phyloP scores from a whole-genome alignment of 2,329 filamentous ascomycete species.

The Polytolypa hystricis region DNA sequence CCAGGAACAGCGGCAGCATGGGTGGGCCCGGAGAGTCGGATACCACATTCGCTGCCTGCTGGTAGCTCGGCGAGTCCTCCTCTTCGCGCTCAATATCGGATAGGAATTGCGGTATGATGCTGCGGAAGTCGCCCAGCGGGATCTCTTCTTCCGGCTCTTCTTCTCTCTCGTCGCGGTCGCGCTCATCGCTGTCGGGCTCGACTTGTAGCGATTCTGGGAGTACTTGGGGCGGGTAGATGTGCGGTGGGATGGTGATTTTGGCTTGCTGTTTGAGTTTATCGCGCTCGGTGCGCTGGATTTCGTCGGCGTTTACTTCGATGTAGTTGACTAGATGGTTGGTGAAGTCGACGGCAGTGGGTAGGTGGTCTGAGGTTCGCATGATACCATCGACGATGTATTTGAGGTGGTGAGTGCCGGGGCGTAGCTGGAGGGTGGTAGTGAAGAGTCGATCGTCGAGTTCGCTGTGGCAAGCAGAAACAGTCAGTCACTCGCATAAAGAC shows the following conservation, averaged over 20 bases:
- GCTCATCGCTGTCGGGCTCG: conserved; percentile 12
- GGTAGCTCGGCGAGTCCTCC: conserved; percentile 62
- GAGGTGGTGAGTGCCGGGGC: conserved; percentile 89
- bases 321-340: conserved; percentile 98
- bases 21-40: conserved; percentile 75
- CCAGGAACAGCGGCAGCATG: conserved; percentile 76
- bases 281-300: conserved; percentile 36
- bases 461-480: conserved; percentile 10
- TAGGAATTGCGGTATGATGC: conserved; percentile 71
- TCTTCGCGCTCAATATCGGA: conserved; percentile 70
- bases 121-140: conserved; percentile 52
- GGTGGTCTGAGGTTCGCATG: conserved; percentile 75
- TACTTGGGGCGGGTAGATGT: conserved; percentile 35
- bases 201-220: conserved; percentile 25
- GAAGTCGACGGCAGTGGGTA: conserved; percentile 94
- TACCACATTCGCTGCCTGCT: conserved; percentile 62
- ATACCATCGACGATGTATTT: conserved; percentile 92
- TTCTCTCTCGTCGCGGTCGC: conserved; percentile 36
- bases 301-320: conserved; percentile 71
- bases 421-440: conserved; percentile 67
- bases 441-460: conserved; percentile 48
- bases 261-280: conserved; percentile 13
- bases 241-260: conserved; percentile 24
- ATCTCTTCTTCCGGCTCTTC: conserved; percentile 44
- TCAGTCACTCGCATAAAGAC: too few species aligned